Percentiles rank a stretch among this genome's conserved stretches.
Evolutionary conservation across 2,329 filamentous ascomycete species (phyloP).

Genomic region (Colletotrichum chlorophyti): DNA sequence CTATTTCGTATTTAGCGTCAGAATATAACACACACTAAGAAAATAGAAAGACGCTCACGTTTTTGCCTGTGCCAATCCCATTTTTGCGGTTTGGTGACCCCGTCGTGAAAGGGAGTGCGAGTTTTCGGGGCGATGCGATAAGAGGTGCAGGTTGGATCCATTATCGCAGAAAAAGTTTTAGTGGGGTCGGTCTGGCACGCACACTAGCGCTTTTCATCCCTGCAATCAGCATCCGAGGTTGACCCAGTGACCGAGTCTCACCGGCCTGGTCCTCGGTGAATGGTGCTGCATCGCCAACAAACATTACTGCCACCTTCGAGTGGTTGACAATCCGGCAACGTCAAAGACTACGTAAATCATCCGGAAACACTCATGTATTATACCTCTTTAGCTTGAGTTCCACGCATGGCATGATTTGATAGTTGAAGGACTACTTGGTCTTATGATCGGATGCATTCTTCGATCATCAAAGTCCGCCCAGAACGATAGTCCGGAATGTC

Average conservation of each 20-base stretch:
- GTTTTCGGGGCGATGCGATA: slow-evolving; percentile 24
- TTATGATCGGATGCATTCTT: no score
- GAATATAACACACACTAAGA: background rate
- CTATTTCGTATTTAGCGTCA: slow-evolving; percentile 32
- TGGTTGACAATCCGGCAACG: background rate
- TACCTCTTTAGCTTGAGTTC: no score
- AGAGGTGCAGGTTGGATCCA: slow-evolving; percentile 4
- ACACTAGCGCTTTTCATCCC: slow-evolving; percentile 5
- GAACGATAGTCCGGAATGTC: no score
- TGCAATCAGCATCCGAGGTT: slow-evolving; percentile 14
- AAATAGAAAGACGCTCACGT: slow-evolving; percentile 5
- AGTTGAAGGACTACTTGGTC: no score
- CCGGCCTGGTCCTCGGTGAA: background rate
- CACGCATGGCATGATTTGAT: no score
- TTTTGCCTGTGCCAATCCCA: slow-evolving; percentile 29
- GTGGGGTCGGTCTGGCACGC: slow-evolving; percentile 19
- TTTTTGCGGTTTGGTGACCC: slow-evolving; percentile 24
- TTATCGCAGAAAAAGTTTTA: slow-evolving; percentile 29
- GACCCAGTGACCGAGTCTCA: background rate
- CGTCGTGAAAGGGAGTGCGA: slow-evolving; percentile 9
- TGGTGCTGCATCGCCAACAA: background rate
- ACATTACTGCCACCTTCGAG: no score
- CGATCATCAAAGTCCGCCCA: no score
- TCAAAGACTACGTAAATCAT: no score
- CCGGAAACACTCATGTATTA: no score